Evolutionary conservation across 2,329 filamentous ascomycete species (phyloP), one percentile per base, ranked within the genome.

Genomic region (Botrytis paeoniae): DNA sequence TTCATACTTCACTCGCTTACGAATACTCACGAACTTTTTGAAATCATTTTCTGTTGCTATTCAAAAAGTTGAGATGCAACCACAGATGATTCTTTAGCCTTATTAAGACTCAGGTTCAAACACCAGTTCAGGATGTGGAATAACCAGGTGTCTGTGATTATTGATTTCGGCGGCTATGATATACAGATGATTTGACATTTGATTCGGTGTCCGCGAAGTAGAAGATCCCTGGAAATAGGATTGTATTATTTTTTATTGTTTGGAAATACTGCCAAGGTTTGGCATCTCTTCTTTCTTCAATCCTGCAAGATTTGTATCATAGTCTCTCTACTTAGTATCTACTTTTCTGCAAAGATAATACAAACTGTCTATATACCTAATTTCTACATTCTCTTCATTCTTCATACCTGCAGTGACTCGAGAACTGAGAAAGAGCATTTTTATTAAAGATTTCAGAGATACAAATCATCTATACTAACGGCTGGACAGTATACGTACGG

Each of bases 301-400:
- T 54, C 16, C 48, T 1, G 12, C 51, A 29, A 3, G 51, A 29
- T 54, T 54, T 14, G 16, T 16, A 25, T n/a, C 25, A n/a, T n/a
- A 14, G 25, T n/a, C 25, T 54, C 5, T 54, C n/a, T 16, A 54
- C 12, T 54, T 7, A 0, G 25, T n/a, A 14, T 54, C 48, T 54
- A 16, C 0, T 2, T 1, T n/a, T n/a, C 2, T 54, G 2, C 16
- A n/a, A n/a, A 1, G 4, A 14, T n/a, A 0, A 16, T 25, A 54
- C 4, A n/a, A 54, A 16, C 12, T 54, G 22, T 54, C n/a, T 16
- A 54, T n/a, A 16, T 54, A n/a, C 4, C 12, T 25, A 54, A 9
- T 54, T 29, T 16, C 25, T 54, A 12, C 51, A 29, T 8, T 54
- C 25, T 25, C 10, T n/a, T n/a, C n/a, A n/a, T n/a, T n/a, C n/a